A percentile compares a stretch with the other conserved stretches of the same genome.
phyloP scores from a whole-genome alignment of 345 rosid species.

The Moricandia arvensis region DNA sequence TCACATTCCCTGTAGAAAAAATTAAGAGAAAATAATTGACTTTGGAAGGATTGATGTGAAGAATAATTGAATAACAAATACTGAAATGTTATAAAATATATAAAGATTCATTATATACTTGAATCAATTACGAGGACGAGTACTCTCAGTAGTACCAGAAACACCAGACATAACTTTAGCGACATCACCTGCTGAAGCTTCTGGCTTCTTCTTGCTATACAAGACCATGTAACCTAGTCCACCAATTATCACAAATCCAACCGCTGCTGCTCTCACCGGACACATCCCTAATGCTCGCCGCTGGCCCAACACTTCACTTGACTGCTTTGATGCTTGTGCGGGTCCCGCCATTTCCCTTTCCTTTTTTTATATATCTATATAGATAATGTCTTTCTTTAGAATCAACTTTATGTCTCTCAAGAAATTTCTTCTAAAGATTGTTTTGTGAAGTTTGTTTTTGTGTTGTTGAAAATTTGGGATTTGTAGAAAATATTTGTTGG shows the following conservation, averaged over 20 bases:
- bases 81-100: too few species aligned
- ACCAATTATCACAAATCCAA: constrained; percentile 41
- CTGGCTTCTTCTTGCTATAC: constrained; percentile 47
- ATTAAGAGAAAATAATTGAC: too few species aligned
- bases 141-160: constrained; percentile 38
- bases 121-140: constrained; percentile 44
- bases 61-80: neutral
- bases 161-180: constrained; percentile 60
- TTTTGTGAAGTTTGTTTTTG: neutral
- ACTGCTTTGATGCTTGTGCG: constrained; percentile 35
- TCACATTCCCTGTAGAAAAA: neutral
- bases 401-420: neutral
- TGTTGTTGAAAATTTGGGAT: neutral
- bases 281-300: constrained; percentile 24
- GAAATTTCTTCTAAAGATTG: neutral
- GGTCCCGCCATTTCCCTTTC: constrained; percentile 39
- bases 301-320: constrained; percentile 37
- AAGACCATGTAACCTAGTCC: constrained; percentile 52
- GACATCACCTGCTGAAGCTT: constrained; percentile 58
- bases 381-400: neutral
- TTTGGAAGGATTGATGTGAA: neutral
- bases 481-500: neutral
- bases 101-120: too few species aligned
- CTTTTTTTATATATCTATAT: neutral
- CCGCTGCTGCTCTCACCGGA: constrained; percentile 49